Base-by-base conservation (phyloP, 2,329 filamentous ascomycete species). In the Phaeoacremonium minimum region DNA sequence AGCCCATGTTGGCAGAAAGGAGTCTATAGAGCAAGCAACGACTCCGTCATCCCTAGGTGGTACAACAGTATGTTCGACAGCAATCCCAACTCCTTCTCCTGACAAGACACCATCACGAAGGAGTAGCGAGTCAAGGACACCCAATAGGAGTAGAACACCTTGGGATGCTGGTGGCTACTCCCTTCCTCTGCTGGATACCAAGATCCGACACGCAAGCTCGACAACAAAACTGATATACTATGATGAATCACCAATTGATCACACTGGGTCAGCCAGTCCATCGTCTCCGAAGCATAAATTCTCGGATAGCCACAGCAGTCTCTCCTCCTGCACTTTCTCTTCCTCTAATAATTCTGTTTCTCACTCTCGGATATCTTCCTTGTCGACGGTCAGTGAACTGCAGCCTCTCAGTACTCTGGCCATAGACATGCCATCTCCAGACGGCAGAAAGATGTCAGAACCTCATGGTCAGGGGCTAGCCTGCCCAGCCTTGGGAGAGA, bases 351-450 rank as follows among this genome's bases (percentile, higher is more conserved):
- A 58, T 30, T 72, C 69, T 2, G 53, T 58, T 12, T 58, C 62
- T 1, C 71, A 77, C 47, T 77, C 74, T 3, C 62, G 73, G 26
- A 62, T 74, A 33, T 76, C 74, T 2, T 77, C 73, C 1, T 59
- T 69, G 30, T 76, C 74, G 2, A 76, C 71, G 0, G 58, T 71
- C 15, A 66, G 66, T 34, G 65, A 66, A 8, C 52, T 59, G 7
- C 59, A 63, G 38, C 50, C 56, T 11, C 48, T 61, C 28, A 52
- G 51, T 12, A 47, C 56, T 8, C 51, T 59, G 6, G 43, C 59
- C 15, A 52, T 57, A 15, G 65, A 71, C 30, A 53, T 64, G 28
- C 57, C 60, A 5, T 48, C 54, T 4, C 46, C 61, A 14, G 65
- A 69, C 34, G n/a, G n/a, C n/a, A 52, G 57, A 15, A 64, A 56